Percentiles rank a stretch among this genome's conserved stretches.
Evolutionary conservation across 169 alveolate species (phyloP).

Genomic region (Neospora caninum): DNA sequence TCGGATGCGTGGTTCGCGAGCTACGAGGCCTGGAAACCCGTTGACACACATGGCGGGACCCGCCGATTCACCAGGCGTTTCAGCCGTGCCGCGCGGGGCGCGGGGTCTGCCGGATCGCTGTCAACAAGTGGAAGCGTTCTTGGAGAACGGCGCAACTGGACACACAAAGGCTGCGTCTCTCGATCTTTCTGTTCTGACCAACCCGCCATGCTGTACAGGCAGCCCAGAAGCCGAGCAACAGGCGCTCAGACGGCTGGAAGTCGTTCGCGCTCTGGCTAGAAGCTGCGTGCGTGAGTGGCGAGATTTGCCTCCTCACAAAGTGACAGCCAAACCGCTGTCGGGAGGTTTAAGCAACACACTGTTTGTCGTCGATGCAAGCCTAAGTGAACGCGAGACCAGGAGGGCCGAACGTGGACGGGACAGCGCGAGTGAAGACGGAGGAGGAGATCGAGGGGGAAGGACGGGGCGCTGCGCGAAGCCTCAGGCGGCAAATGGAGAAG

Average conservation of each 20-base stretch:
- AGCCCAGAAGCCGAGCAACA: not conserved
- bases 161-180: not conserved
- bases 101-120: too few relatives aligned
- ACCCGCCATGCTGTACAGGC: not conserved
- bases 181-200: not conserved
- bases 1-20: too few relatives aligned
- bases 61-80: too few relatives aligned
- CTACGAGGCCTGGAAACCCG: too few relatives aligned
- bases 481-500: too few relatives aligned
- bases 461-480: too few relatives aligned
- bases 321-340: not conserved
- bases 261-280: not conserved
- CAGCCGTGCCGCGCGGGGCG: too few relatives aligned
- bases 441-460: not conserved
- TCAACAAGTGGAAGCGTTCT: too few relatives aligned
- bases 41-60: too few relatives aligned
- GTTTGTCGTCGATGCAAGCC: slow-evolving; percentile 5
- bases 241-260: not conserved
- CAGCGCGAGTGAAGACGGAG: not conserved
- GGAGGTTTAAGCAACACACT: slow-evolving; percentile 63
- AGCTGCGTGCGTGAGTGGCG: not conserved
- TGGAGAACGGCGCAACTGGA: not conserved
- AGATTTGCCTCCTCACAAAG: not conserved
- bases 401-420: not conserved
- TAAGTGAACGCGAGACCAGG: not conserved